These are phyloP conservation scores for Fraxinus nigra DNA, from an alignment of 305 asterid species.

Conservation along the genomic window DNA sequence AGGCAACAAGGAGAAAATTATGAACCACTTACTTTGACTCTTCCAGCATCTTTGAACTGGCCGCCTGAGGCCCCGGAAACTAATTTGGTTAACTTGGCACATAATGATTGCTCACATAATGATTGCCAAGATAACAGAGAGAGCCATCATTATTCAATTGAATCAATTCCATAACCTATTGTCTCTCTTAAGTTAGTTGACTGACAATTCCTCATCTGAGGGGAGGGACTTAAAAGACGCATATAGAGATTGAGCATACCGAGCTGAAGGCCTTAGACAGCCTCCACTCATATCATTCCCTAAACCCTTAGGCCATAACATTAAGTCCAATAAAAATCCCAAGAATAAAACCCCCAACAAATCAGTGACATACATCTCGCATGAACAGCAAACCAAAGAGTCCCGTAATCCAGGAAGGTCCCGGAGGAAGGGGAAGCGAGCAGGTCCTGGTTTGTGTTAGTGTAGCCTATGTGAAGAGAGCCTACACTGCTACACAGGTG, in stretches of 20 bases:
- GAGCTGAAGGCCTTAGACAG: too few species aligned
- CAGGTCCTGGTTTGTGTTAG: background rate
- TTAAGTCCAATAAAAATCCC: background rate
- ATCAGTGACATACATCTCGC: background rate
- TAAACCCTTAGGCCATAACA: background rate
- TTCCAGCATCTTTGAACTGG: conserved; percentile 1
- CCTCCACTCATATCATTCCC: background rate
- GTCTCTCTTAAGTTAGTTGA: conserved; percentile 1
- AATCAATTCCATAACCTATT: background rate
- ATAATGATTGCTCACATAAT: conserved; percentile 1
- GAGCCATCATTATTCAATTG: background rate
- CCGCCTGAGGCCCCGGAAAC: conserved; percentile 10
- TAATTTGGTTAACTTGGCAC: conserved; percentile 12
- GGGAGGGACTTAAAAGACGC: background rate
- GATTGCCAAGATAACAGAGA: background rate
- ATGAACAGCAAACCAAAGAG: background rate
- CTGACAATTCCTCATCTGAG: background rate
- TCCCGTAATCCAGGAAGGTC: background rate
- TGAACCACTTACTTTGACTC: background rate
- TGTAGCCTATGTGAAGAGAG: background rate
- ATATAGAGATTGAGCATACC: background rate
- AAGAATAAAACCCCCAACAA: background rate
- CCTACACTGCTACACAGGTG: background rate
- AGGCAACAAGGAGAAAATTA: background rate
- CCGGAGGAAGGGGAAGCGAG: background rate